Conservation (phyloP, 2,329 filamentous ascomycete species). For the Aspergillus calidoustus region DNA sequence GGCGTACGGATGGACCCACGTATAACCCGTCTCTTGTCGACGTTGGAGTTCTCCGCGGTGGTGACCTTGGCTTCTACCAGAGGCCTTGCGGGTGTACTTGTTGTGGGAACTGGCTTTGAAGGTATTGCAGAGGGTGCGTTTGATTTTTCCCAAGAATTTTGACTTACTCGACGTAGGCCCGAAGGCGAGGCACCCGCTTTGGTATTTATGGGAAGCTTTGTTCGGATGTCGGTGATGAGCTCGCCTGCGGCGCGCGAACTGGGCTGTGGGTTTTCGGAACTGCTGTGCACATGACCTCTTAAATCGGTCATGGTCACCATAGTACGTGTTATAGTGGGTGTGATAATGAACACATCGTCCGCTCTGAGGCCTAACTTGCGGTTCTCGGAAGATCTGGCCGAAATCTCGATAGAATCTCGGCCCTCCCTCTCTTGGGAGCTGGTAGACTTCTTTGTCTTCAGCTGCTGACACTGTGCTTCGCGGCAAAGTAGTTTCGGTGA, state of each 20-base stretch:
- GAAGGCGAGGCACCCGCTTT: conserved; percentile 33
- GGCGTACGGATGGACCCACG: conserved; percentile 45
- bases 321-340: conserved; percentile 49
- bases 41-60: conserved; percentile 17
- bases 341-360: conserved; percentile 43
- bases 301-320: conserved; percentile 38
- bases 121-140: conserved; percentile 26
- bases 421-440: conserved; percentile 33
- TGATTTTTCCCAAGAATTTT: conserved; percentile 30
- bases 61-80: conserved; percentile 15
- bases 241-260: conserved; percentile 29
- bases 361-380: conserved; percentile 23
- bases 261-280: conserved; percentile 22
- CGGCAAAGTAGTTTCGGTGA: conserved; percentile 32
- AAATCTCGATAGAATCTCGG: conserved; percentile 17
- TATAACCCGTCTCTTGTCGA: conserved; percentile 30
- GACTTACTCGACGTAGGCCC: conserved; percentile 31
- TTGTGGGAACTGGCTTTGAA: conserved; percentile 24
- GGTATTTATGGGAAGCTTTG: conserved; percentile 15
- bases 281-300: conserved; percentile 22
- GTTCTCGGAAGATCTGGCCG: conserved; percentile 21
- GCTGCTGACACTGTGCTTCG: conserved; percentile 24
- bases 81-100: conserved; percentile 23
- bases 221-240: conserved; percentile 33
- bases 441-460: conserved; percentile 23